Evolutionary conservation across 1,139 yeast species (phyloP).

Genomic region (Blastobotrys malaysiensis): DNA sequence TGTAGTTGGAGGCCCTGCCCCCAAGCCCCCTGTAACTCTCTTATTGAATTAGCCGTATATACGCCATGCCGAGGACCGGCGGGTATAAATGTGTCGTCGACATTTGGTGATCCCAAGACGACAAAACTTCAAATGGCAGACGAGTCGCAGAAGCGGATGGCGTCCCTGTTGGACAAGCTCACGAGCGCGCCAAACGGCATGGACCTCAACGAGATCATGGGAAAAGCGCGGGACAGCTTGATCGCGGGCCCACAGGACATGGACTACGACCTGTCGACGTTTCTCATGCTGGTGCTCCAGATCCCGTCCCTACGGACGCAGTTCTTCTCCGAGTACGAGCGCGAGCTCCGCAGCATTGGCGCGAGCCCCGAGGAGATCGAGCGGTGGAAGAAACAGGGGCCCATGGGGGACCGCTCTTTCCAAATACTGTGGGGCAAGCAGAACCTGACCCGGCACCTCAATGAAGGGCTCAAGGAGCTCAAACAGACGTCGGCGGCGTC

Average conservation of each 20-base stretch:
- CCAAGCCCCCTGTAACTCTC: too few relatives aligned
- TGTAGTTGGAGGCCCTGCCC: not conserved
- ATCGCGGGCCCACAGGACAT: not conserved
- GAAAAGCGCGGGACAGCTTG: not conserved
- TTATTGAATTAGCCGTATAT: too few relatives aligned
- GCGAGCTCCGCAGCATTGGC: not conserved
- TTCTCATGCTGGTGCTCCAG: not conserved
- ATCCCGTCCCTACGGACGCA: not conserved
- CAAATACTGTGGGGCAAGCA: not conserved
- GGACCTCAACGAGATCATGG: not conserved
- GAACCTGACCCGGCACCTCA: not conserved
- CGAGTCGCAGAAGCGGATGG: not conserved
- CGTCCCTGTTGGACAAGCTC: too few relatives aligned
- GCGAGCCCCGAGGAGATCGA: not conserved
- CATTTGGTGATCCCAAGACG: too few relatives aligned
- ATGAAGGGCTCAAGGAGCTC: not conserved
- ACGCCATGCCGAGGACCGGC: too few relatives aligned
- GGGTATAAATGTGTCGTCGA: too few relatives aligned
- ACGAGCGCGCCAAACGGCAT: not conserved
- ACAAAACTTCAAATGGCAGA: not conserved
- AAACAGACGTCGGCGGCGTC: not conserved
- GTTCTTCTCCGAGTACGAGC: not conserved
- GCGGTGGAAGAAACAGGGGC: not conserved
- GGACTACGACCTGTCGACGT: not conserved
- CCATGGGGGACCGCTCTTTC: not conserved